Conservation (phyloP, 2,329 filamentous ascomycete species). For the Sporothrix luriei region DNA sequence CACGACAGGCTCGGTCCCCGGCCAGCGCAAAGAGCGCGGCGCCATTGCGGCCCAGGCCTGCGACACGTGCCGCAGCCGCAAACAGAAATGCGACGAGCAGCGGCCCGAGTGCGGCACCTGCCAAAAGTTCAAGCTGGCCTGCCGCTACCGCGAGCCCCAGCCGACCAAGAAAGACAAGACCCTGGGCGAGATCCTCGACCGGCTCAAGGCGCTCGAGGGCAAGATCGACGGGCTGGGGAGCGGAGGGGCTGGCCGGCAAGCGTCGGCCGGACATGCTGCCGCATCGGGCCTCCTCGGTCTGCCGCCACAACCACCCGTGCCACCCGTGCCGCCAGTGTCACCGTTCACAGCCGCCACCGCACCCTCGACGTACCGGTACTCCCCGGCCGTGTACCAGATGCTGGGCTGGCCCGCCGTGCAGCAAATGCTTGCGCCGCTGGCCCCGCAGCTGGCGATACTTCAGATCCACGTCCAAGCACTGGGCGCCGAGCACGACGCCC, state of each 20-base stretch:
- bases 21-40: constrained; percentile 49
- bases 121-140: constrained; percentile 59
- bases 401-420: constrained; percentile 54
- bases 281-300: neutral
- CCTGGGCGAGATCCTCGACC: constrained; percentile 61
- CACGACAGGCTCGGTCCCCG: neutral
- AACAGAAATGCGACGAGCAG: constrained; percentile 66
- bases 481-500: constrained; percentile 45
- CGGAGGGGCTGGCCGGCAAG: neutral
- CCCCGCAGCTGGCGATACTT: constrained; percentile 39
- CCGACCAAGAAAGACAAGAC: constrained; percentile 68
- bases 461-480: constrained; percentile 1
- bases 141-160: constrained; percentile 61
- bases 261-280: neutral
- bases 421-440: constrained; percentile 45
- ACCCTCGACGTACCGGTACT: constrained; percentile 40
- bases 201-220: constrained; percentile 56
- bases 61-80: constrained; percentile 61
- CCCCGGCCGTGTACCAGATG: constrained; percentile 53
- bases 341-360: neutral
- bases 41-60: constrained; percentile 59
- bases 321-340: no score
- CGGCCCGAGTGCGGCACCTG: constrained; percentile 64
- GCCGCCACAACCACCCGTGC: no score
- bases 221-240: constrained; percentile 54